These are phyloP conservation scores for Mucor mucedo DNA, from an alignment of 371 early-diverging fungal genomes.

Conservation along the genomic window DNA sequence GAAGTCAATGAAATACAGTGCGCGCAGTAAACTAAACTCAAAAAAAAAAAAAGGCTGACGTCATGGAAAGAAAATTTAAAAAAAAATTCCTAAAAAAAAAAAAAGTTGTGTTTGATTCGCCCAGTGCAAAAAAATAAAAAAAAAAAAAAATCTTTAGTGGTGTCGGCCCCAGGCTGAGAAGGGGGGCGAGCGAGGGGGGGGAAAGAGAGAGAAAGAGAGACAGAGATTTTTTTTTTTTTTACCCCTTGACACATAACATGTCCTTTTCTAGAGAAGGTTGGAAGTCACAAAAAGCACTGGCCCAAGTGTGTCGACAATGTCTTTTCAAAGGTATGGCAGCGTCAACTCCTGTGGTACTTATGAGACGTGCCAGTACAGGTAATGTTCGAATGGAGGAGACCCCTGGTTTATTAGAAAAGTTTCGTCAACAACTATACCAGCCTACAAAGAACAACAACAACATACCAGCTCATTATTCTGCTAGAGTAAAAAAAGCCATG, in stretches of 20 bases:
- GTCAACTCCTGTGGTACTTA: not conserved
- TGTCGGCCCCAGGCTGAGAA: too few relatives aligned
- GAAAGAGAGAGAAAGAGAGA: not conserved
- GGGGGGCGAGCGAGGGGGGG: too few relatives aligned
- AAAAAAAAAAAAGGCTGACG: too few relatives aligned
- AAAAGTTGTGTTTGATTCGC: too few relatives aligned
- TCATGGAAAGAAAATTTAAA: too few relatives aligned
- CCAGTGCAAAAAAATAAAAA: not conserved
- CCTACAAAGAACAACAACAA: not conserved
- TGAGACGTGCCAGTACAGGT: not conserved
- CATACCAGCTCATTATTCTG: not conserved
- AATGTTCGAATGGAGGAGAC: not conserved
- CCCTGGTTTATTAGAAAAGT: slow-evolving; percentile 12
- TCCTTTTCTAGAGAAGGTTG: slow-evolving; percentile 36
- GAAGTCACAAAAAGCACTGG: slow-evolving; percentile 36
- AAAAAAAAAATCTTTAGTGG: not conserved
- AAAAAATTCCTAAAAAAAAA: too few relatives aligned
- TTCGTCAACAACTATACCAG: slow-evolving; percentile 30
- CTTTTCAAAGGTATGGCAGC: slow-evolving; percentile 31
- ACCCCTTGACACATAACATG: not conserved
- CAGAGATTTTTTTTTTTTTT: slow-evolving; percentile 5
- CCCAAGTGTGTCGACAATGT: slow-evolving; percentile 39
- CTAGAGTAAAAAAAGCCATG: slow-evolving; percentile 10
- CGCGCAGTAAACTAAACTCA: too few relatives aligned
- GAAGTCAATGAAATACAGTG: too few relatives aligned